These are phyloP conservation scores for Solanum neorickii DNA, from an alignment of 257 asterid genomes.

Conservation along the genomic window DNA sequence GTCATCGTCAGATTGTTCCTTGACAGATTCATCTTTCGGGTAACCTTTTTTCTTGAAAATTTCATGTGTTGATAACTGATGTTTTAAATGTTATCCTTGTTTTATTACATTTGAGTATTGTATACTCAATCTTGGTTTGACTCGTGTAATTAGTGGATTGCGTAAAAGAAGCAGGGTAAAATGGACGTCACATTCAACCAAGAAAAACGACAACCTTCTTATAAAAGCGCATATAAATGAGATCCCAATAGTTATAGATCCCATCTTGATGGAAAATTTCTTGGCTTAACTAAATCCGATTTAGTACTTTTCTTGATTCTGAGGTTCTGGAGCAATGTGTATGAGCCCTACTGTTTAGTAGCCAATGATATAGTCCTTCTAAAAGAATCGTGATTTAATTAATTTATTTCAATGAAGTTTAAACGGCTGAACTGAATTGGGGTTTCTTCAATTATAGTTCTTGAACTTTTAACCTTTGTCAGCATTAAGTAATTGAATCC, in stretches of 20 bases:
- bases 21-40: conserved; percentile 65
- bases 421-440: background rate
- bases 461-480: background rate
- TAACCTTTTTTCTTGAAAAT: conserved; percentile 18
- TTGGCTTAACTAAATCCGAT: background rate
- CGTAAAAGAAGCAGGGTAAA: background rate
- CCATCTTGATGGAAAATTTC: background rate
- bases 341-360: background rate
- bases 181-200: background rate
- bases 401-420: background rate
- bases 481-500: background rate
- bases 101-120: background rate
- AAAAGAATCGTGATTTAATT: background rate
- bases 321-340: background rate
- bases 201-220: background rate
- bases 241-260: background rate
- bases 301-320: background rate
- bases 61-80: background rate
- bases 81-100: background rate
- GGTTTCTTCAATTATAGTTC: background rate
- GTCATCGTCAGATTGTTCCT: conserved; percentile 59
- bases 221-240: background rate
- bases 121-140: background rate
- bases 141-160: background rate
- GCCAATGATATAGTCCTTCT: background rate